These are phyloP conservation scores for Apiospora arundinis DNA, from an alignment of 2,329 filamentous ascomycete species.

Conservation along the genomic window DNA sequence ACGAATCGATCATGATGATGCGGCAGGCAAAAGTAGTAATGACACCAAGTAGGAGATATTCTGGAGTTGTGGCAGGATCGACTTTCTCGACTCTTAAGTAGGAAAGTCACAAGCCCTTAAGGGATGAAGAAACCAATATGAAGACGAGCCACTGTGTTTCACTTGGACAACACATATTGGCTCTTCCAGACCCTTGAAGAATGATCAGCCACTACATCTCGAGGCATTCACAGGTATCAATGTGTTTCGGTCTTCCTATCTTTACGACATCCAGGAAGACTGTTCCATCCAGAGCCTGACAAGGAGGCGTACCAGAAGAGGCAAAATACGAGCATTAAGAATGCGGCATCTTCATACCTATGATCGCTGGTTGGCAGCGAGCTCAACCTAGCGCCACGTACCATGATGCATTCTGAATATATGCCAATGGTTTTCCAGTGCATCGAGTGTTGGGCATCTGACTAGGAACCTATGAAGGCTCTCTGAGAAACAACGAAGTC, in stretches of 20 bases:
- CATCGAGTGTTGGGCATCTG: background rate
- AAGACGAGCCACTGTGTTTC: background rate
- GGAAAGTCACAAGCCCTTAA: background rate
- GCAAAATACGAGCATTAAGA: background rate
- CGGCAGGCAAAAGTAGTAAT: background rate
- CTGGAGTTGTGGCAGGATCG: background rate
- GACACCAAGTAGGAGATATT: background rate
- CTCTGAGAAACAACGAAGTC: background rate
- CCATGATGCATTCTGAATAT: background rate
- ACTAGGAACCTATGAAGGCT: background rate
- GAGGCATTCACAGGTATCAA: background rate
- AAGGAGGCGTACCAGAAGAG: background rate
- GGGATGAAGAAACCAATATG: background rate
- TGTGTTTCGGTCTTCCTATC: background rate
- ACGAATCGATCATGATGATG: constrained; percentile 34
- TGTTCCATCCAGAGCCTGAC: background rate
- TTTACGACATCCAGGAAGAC: background rate
- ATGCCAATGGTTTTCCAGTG: background rate
- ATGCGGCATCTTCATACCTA: background rate
- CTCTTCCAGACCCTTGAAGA: background rate
- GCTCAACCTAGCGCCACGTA: background rate
- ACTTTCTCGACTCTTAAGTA: background rate
- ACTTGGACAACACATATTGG: background rate
- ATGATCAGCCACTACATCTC: background rate
- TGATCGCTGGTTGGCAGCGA: background rate